Evolutionary conservation across 1,284 basidiomycete genomes (phyloP), one percentile per base, ranked within the genome.

Genomic region (Boletus smithii): DNA sequence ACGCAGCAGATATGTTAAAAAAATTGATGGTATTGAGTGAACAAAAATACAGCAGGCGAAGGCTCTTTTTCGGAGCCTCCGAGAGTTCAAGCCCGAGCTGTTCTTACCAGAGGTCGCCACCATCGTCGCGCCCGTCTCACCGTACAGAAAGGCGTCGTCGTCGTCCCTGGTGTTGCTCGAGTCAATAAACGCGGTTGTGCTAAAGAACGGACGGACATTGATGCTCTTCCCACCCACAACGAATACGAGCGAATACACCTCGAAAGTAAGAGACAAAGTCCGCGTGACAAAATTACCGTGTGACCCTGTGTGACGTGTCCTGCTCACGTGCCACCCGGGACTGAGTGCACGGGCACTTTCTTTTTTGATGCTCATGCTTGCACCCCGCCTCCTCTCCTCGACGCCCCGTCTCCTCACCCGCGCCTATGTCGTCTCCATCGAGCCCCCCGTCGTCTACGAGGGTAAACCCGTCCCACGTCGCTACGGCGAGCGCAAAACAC

Each of bases 141-240:
- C 85, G 56, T 88, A 88, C 51, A 88, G 71, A 64, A 83, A 88
- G 36, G 83, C 85, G 63, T 88, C 85, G 66, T 88, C 83, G 66
- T 86, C 85, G 62, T 85, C 83, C 65, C 69, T 73, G 46, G 44
- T 45, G 41, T 52, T 49, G 42, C 27, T 39, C 46, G 39, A 27
- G 67, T 66, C 43, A 66, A 67, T 62, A 49, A 55, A 52, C 27
- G 53, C 44, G 43, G 37, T 45, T 45, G 53, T 58, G 35, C 49
- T 31, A 46, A 48, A 14, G 48, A 61, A 60, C 49, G 50, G 50
- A 65, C 63, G 46, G 64, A 65, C 63, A 65, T 65, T 52, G 40
- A 43, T 50, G 33, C 33, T 39, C 49, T 42, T 48, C 55, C 58
- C 52, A 53, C 54, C 50, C 53, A 47, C 48, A 38, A 53, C 46